Conservation (phyloP, 257 asterid species). For the Nicotiana knightiana region DNA sequence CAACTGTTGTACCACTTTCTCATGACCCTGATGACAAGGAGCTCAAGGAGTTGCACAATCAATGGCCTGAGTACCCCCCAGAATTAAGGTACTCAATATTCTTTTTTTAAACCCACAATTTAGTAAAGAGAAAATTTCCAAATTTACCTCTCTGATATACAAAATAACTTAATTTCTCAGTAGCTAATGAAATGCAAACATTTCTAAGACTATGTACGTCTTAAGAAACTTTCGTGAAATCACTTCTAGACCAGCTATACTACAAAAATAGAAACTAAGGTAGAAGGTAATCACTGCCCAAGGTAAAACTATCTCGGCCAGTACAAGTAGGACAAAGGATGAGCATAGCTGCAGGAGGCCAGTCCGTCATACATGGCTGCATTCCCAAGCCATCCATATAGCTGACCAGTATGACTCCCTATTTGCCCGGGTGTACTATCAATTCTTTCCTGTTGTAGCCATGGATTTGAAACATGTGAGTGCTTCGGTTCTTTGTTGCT, state of each 20-base stretch:
- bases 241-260: not conserved
- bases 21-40: too few relatives aligned
- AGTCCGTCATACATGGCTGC: slow-evolving; percentile 26
- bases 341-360: slow-evolving; percentile 21
- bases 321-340: slow-evolving; percentile 40
- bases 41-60: too few relatives aligned
- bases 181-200: not conserved
- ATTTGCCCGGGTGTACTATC: slow-evolving; percentile 27
- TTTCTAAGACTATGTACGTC: not conserved
- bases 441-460: slow-evolving; percentile 29
- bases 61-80: too few relatives aligned
- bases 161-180: not conserved
- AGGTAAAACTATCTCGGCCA: slow-evolving; percentile 9
- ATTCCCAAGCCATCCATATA: slow-evolving; percentile 35
- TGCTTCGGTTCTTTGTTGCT: slow-evolving; percentile 51
- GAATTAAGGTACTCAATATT: too few relatives aligned
- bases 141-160: too few relatives aligned
- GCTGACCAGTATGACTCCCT: slow-evolving; percentile 27
- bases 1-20: too few relatives aligned
- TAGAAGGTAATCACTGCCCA: not conserved
- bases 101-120: too few relatives aligned
- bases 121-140: too few relatives aligned
- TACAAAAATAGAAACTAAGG: not conserved
- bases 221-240: not conserved
- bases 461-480: slow-evolving; percentile 28